Conservation (phyloP, 2,329 filamentous ascomycete genomes). For the Fusarium sp. region DNA sequence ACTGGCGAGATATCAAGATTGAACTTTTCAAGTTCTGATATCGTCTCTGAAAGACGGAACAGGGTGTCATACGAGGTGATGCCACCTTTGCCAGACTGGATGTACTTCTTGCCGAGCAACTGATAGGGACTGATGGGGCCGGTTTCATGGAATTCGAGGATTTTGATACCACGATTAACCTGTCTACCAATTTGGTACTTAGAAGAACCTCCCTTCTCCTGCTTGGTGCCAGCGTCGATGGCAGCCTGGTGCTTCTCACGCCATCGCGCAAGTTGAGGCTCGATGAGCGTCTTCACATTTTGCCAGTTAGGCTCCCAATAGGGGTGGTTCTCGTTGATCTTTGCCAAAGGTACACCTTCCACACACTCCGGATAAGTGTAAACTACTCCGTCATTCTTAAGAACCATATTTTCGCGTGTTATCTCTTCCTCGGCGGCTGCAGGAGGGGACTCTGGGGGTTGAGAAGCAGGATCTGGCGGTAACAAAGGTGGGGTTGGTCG, state of each 20-base stretch:
- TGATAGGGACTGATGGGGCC: conserved; percentile 68
- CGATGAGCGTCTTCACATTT: conserved; percentile 57
- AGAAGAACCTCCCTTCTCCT: conserved; percentile 53
- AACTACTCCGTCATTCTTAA: conserved; percentile 62
- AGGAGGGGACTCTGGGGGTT: conserved; percentile 30
- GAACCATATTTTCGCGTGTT: conserved; percentile 57
- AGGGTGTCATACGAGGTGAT: conserved; percentile 67
- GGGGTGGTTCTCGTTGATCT: conserved; percentile 61
- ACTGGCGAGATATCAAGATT: conserved; percentile 64
- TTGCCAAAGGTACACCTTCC: conserved; percentile 63
- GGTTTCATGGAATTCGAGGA: conserved; percentile 64
- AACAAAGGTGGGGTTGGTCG: conserved; percentile 46
- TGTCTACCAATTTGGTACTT: conserved; percentile 67
- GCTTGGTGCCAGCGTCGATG: conserved; percentile 48
- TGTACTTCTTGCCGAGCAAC: conserved; percentile 64
- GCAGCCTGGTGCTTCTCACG: conserved; percentile 58
- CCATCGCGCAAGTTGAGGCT: conserved; percentile 60
- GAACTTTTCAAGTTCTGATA: conserved; percentile 66
- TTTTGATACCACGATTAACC: conserved; percentile 64
- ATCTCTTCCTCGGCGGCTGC: conserved; percentile 51
- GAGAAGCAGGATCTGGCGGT: conserved; percentile 47
- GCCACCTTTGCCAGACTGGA: conserved; percentile 55
- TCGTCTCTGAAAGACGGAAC: conserved; percentile 65
- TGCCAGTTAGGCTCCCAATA: conserved; percentile 69
- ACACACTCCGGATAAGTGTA: conserved; percentile 65